Evolutionary conservation across 169 alveolate species (phyloP), one percentile per base, ranked within the genome.

Genomic region (Eimeria necatrix): DNA sequence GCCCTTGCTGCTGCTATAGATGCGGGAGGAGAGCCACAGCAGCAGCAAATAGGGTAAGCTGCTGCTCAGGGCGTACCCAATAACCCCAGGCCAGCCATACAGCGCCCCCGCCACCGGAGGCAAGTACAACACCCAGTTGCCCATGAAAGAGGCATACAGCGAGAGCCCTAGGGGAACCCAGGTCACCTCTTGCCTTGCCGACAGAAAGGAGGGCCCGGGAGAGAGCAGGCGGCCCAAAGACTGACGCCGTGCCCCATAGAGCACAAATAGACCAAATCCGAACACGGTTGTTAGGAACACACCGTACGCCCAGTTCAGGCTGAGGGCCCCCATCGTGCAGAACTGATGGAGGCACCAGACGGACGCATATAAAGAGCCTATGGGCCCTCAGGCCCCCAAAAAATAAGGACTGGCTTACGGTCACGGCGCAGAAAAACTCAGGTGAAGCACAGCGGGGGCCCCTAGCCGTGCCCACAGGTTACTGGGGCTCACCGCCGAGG

Each of bases 41-140:
- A 95, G 74, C 80, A 95, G 22, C 70, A 80, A n/a, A 26, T 78
- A 78, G 32, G 96, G 96, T 12, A 81, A 48, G 7, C 80, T 22
- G 68, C 73, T 32, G 26, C 92, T 84, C 0, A 95, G 2, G 56
- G 95, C 94, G 41, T 95, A 95, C 14, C 95, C 93, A 5, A 41
- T 22, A 22, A 81, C 86, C 5, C 94, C 95, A 0, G 81, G 61
- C 94, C 94, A 87, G 26, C 95, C 92, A 46, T 68, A 80, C 5
- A 18, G 12, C 32, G 95, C 94, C 18, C 96, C 96, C 8, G 20
- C 94, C 14, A 90, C 90, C 0, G 95, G 56, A 18, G 96, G 95
- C 24, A 70, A 22, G 46, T 48, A 94, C 26, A 94, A n/a, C 2
- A 91, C 91, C 96, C 96, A 94, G 86, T 94, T 94, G 22, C 96